Conservation (phyloP, 495 filamentous ascomycete genomes). For the Talaromyces trachyspermus region DNA sequence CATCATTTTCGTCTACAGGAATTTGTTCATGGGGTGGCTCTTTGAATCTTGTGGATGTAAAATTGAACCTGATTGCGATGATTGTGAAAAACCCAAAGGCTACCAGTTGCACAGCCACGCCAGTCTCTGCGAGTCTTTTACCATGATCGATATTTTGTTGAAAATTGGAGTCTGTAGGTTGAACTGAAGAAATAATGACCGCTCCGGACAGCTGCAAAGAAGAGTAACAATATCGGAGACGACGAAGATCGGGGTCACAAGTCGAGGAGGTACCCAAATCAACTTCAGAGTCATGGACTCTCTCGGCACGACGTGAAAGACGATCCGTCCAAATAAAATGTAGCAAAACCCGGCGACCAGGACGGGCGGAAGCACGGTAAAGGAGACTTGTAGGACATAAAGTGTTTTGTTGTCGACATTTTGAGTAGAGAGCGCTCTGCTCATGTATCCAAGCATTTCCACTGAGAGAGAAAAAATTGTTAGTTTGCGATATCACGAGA, state of each 20-base stretch:
- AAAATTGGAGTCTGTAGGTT: conserved; percentile 17
- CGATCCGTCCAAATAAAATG: conserved; percentile 43
- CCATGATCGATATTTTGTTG: conserved; percentile 25
- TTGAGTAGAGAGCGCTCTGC: conserved; percentile 27
- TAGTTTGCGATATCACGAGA: neutral
- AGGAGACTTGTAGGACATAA: conserved; percentile 29
- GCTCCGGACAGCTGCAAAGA: conserved; percentile 23
- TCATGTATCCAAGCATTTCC: conserved; percentile 40
- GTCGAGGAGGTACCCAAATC: conserved; percentile 42
- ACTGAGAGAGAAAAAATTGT: conserved; percentile 17
- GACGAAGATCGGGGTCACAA: conserved; percentile 26
- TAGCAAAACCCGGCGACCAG: conserved; percentile 50
- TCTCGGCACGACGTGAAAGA: conserved; percentile 37
- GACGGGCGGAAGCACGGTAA: conserved; percentile 33
- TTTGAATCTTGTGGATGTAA: conserved; percentile 34
- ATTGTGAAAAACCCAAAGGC: conserved; percentile 38
- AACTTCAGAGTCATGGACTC: conserved; percentile 28
- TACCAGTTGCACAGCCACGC: conserved; percentile 33
- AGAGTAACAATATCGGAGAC: conserved; percentile 25
- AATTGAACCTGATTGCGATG: conserved; percentile 28
- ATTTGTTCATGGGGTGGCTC: conserved; percentile 20
- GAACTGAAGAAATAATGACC: conserved; percentile 28
- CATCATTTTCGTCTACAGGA: conserved; percentile 20
- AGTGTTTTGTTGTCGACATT: conserved; percentile 19
- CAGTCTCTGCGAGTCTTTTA: conserved; percentile 32